Evolutionary conservation across 352 stramenopile species (phyloP), one percentile per base, ranked within the genome.

Genomic region (Phytophthora uliginosa): DNA sequence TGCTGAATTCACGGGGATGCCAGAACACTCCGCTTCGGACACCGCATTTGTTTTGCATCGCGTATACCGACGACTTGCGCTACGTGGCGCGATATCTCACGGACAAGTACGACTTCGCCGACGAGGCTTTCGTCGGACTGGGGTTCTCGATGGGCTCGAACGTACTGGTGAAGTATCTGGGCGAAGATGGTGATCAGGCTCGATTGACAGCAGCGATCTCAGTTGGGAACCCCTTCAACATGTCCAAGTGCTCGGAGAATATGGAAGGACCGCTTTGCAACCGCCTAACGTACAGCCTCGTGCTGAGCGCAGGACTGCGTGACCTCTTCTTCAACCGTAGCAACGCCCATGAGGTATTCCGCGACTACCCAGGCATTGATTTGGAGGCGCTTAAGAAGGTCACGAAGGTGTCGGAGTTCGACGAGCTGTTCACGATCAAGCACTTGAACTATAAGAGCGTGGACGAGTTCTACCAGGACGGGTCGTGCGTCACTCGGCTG

Each of bases 141-240:
- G 86, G 86, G 8, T 94, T 91, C 59, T 94, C 86, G 6, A 86
- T 94, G 73, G 86, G 85, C 10, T 86, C 83, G 7, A 93, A 94
- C 56, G 82, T 94, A 28, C 59, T 94, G 52, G 81, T 90, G 54
- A 94, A 94, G 72, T 94, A 90, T 66, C 60, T 94, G 1, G 86
- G 85, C 1, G 86, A 94, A 63, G 74, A 91, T 45, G 68, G 83
- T 3, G 57, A 80, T 7, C 58, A 74, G 4, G 60, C 66, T 34
- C 56, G 56, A 57, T 60, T 92, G 12, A 84, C 80, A 0, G 85
- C 80, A 3, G 84, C 69, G 47, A 79, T 94, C 38, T 90, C 84
- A 10, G 81, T 93, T 20, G 85, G 85, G 17, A 94, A 94, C 54
- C 86, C 86, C 22, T 94, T 90, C 63, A 77, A 92, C 58, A 78